phyloP scores from a whole-genome alignment of 495 filamentous ascomycete genomes.

The Aspergillus avenaceus region DNA sequence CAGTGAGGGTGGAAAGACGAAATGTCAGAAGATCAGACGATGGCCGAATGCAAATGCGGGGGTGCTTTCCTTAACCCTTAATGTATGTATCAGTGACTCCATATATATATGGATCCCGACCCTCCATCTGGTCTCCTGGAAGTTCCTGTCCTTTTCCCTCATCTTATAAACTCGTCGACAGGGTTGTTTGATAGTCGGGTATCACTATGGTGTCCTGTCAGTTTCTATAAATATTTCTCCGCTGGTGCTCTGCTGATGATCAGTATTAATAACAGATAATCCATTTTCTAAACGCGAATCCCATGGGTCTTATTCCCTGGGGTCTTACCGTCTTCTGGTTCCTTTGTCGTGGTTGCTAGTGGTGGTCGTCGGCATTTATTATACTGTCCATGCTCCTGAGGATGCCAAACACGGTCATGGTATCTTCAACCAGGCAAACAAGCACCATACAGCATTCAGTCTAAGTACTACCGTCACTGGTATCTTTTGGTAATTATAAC shows the following conservation, averaged over 20 bases:
- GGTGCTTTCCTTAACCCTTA: background rate
- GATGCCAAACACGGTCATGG: slow-evolving; percentile 52
- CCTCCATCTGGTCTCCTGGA: background rate
- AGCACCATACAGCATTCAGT: slow-evolving; percentile 67
- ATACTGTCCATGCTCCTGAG: slow-evolving; percentile 56
- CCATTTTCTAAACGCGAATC: slow-evolving; percentile 63
- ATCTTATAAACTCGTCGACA: too few relatives aligned
- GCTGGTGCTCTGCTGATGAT: background rate
- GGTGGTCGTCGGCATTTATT: slow-evolving; percentile 64
- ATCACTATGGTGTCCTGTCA: slow-evolving; percentile 6
- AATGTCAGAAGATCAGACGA: slow-evolving; percentile 14
- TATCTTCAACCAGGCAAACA: slow-evolving; percentile 68
- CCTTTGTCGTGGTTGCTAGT: slow-evolving; percentile 68
- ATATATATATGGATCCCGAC: background rate
- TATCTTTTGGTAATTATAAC: slow-evolving; percentile 64
- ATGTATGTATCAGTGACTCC: background rate
- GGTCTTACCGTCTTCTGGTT: slow-evolving; percentile 63
- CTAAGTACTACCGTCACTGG: slow-evolving; percentile 64
- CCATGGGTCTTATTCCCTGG: slow-evolving; percentile 47
- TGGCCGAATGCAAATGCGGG: slow-evolving; percentile 8
- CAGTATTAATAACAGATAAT: slow-evolving; percentile 34
- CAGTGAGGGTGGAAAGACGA: slow-evolving; percentile 8
- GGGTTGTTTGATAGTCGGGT: too few relatives aligned
- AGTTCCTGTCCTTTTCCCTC: background rate
- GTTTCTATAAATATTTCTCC: too few relatives aligned